Evolutionary conservation across 352 stramenopile species (phyloP).

Genomic region (Phytophthora cajani): DNA sequence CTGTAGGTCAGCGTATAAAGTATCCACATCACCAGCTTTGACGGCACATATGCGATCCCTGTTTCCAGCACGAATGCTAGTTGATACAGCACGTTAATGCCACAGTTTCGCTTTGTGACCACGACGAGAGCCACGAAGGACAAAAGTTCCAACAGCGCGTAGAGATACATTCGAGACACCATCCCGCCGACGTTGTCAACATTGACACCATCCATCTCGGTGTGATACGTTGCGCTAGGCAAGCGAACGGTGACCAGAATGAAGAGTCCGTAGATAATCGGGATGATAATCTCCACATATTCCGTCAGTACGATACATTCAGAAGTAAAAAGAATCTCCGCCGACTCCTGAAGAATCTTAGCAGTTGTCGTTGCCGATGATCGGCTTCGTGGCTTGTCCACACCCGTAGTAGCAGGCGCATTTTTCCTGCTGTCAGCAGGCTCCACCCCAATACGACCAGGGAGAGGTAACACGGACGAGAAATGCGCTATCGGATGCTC

Average conservation of each 20-base stretch:
- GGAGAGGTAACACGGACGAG: background rate
- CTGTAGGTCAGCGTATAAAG: constrained; percentile 11
- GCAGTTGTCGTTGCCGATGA: background rate
- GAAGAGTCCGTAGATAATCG: constrained; percentile 24
- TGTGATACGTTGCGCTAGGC: constrained; percentile 31
- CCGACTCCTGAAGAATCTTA: background rate
- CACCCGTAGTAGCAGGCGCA: too few species aligned
- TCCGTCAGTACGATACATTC: constrained; percentile 38
- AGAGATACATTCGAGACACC: constrained; percentile 20
- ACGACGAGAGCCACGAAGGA: constrained; percentile 21
- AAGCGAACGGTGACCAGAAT: constrained; percentile 9
- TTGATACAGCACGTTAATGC: constrained; percentile 27
- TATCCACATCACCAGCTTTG: constrained; percentile 29
- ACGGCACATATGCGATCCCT: constrained; percentile 15
- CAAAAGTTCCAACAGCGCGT: constrained; percentile 20
- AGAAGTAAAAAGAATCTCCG: constrained; percentile 24
- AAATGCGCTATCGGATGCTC: background rate
- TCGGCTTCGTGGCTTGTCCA: background rate
- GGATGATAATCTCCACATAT: constrained; percentile 40
- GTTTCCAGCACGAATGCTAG: constrained; percentile 37
- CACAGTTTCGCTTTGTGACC: constrained; percentile 21
- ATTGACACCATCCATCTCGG: constrained; percentile 22
- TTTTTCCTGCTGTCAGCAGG: background rate
- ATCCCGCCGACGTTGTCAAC: background rate
- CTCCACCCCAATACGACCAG: background rate